Evolutionary conservation across 2,329 filamentous ascomycete genomes (phyloP).

Genomic region (Blumeria graminis): DNA sequence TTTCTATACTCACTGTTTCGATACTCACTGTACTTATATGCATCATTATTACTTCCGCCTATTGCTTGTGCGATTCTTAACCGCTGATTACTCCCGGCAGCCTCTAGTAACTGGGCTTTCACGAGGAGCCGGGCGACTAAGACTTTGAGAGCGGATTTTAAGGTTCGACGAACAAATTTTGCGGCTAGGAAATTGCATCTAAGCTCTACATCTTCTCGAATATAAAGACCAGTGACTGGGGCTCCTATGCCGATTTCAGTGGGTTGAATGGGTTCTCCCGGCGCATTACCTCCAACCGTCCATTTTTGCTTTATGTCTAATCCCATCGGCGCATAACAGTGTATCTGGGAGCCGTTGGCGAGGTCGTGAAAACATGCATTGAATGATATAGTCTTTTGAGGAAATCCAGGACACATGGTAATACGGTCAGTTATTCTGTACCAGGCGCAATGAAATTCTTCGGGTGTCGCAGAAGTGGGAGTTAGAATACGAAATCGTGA

Average conservation of each 20-base stretch:
- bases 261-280: constrained; percentile 40
- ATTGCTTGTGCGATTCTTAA: too few relatives aligned
- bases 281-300: constrained; percentile 45
- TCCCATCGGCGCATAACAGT: constrained; percentile 60
- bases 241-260: constrained; percentile 40
- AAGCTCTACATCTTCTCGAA: constrained; percentile 63
- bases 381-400: constrained; percentile 46
- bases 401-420: constrained; percentile 40
- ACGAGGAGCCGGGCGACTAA: constrained; percentile 38
- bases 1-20: too few relatives aligned
- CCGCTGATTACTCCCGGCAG: constrained; percentile 8
- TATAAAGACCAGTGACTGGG: constrained; percentile 45
- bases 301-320: constrained; percentile 58
- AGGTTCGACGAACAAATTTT: constrained; percentile 54
- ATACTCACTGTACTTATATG: too few relatives aligned
- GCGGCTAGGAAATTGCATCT: constrained; percentile 53
- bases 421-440: constrained; percentile 59
- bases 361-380: constrained; percentile 59
- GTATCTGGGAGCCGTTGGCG: constrained; percentile 48
- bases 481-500: constrained; percentile 41
- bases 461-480: constrained; percentile 39
- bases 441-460: constrained; percentile 52
- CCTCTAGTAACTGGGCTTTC: constrained; percentile 20
- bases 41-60: too few relatives aligned
- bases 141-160: constrained; percentile 49